phyloP scores from a whole-genome alignment of 2,329 filamentous ascomycete genomes.

The Macroventuria anomochaeta region DNA sequence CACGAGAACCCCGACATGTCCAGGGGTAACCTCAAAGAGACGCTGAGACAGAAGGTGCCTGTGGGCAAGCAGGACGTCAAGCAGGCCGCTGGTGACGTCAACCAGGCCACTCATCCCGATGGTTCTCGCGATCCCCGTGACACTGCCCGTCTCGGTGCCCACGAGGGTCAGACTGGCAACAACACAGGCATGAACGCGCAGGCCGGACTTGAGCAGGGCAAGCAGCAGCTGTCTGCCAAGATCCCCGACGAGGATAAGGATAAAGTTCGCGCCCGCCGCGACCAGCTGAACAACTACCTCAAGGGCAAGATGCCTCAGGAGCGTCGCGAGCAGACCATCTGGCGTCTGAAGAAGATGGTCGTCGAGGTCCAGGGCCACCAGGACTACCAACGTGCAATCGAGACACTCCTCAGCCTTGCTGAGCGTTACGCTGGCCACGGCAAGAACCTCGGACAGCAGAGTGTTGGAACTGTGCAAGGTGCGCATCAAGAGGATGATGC shows the following conservation, averaged over 20 bases:
- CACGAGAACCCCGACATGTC: slow-evolving; percentile 83
- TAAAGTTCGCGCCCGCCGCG: slow-evolving; percentile 50
- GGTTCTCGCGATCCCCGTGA: slow-evolving; percentile 63
- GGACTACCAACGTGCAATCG: slow-evolving; percentile 91
- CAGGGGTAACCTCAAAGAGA: slow-evolving; percentile 71
- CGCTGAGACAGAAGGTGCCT: slow-evolving; percentile 66
- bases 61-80: slow-evolving; percentile 63
- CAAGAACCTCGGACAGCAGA: slow-evolving; percentile 68
- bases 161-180: slow-evolving; percentile 56
- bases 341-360: slow-evolving; percentile 96
- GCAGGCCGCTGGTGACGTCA: slow-evolving; percentile 64
- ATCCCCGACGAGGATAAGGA: slow-evolving; percentile 66
- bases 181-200: slow-evolving; percentile 60
- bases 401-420: slow-evolving; percentile 81
- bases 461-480: slow-evolving; percentile 73
- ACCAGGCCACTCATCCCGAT: slow-evolving; percentile 62
- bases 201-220: slow-evolving; percentile 58
- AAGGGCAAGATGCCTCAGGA: slow-evolving; percentile 88
- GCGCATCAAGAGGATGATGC: slow-evolving; percentile 70
- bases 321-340: slow-evolving; percentile 89
- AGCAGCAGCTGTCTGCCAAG: slow-evolving; percentile 67
- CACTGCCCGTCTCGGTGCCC: slow-evolving; percentile 59
- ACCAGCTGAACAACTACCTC: slow-evolving; percentile 74
- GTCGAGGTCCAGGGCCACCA: slow-evolving; percentile 94
- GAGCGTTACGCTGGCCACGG: slow-evolving; percentile 84